Evolutionary conservation across 371 early-diverging fungal genomes (phyloP), one percentile per base, ranked within the genome.

Genomic region (Encephalitozoon cuniculi): DNA sequence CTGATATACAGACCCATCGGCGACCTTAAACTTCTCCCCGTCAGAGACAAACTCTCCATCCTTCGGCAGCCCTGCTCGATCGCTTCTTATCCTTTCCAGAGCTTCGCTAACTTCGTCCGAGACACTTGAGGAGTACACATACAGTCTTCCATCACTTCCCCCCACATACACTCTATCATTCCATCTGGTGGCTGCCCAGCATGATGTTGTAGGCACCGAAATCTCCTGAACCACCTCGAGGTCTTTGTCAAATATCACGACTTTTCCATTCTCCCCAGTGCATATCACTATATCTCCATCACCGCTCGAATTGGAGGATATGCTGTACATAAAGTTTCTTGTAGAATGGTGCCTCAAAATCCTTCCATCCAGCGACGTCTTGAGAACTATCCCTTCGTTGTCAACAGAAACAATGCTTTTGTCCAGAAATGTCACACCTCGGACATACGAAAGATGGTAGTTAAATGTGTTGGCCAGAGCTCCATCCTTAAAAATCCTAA

Each of bases 191-290:
- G 43, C 75, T 9, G 51, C 64, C 84, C 84, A 84, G 55, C 76
- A 78, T n/a, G 82, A 73, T 25, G 68, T 64, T 21, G 46, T 28
- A 28, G 79, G 76, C 2, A 68, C 23, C 4, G 64, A 11, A 23
- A 75, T 43, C 18, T 64, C 74, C 34, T 71, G 53, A 12, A 78
- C 7, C 11, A 66, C 34, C 18, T 71, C 41, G 32, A 82, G 49
- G 34, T 67, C 67, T 25, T 70, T 23, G 53, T 76, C 53, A 39
- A 81, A 41, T 3, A 81, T 25, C 40, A 55, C 64, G 21, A 81
- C 71, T 8, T 41, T 68, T n/a, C 83, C 83, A 64, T 85, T 77
- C 40, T 85, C 85, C 37, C 77, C 77, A 73, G 82, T 51, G 32
- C 72, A 63, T 51, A 79, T 8, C 41, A 77, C 46, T 30, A 71